Base-by-base conservation (phyloP, 2,329 filamentous ascomycete genomes). In the Curvularia sp. region DNA sequence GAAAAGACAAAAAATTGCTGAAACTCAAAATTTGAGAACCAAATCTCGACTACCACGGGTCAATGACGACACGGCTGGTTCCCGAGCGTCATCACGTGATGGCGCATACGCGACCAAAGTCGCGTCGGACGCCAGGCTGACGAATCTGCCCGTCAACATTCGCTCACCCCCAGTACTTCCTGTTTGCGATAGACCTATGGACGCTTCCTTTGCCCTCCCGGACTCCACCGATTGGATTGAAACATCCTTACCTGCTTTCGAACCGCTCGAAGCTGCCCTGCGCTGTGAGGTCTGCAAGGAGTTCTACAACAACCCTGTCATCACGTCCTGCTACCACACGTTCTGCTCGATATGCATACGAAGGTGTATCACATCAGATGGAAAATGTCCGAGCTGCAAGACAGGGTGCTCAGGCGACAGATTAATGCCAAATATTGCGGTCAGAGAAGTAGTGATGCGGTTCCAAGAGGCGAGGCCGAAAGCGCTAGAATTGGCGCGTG, bases 281-380 rank as follows among this genome's bases (percentile, higher is more conserved):
- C 91, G 95, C 68, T 99, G 95, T 79, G 92, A 98, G 78, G 91
- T 99, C 60, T 99, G 95, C 86, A 98, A 98, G 76, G 96, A 99
- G 77, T 96, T 98, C 79, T 98, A 91, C 81, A 88, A 88, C 61
- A 96, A 93, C 50, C 95, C 95, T 0, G 95, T 99, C 86, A 89
- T 97, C 62, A 99, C 95, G 0, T 91, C 91, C 1, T 99, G 95
- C 80, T 90, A 88, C 53, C 95, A 99, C 75, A 98, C 95, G 0
- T 99, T 99, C 74, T 99, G 95, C 82, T 97, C 94, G 6, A 81
- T 96, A 53, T 99, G 95, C 77, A 98, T 99, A 75, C 90, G 95
- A 30, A 85, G 93, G 62, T 92, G 91, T 60, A 84, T 99, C 0
- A 89, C 89, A 2, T 85, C 86, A 31, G 93, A 97, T 65, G 91